Evolutionary conservation across 2,329 filamentous ascomycete genomes (phyloP).

Genomic region (Claviceps arundinis): DNA sequence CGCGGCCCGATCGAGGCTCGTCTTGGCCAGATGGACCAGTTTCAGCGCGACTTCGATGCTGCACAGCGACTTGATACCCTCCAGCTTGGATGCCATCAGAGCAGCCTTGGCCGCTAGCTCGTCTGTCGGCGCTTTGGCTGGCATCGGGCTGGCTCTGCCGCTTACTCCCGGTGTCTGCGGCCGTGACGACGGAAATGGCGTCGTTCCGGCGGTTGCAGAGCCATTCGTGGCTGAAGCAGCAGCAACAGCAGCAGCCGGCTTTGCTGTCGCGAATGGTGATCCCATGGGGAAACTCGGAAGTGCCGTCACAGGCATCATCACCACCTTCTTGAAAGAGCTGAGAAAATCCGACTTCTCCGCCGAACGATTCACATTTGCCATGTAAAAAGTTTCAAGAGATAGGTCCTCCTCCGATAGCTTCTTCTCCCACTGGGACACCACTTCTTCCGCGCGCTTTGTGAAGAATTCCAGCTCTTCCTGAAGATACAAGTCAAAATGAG

Average conservation of each 20-base stretch:
- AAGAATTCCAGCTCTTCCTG: conserved; percentile 86
- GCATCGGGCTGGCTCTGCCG: conserved; percentile 28
- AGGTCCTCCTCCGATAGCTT: conserved; percentile 85
- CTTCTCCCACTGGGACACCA: conserved; percentile 81
- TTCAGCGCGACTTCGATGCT: conserved; percentile 90
- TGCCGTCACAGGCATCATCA: conserved; percentile 96
- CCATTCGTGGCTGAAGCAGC: conserved; percentile 12
- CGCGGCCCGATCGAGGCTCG: conserved; percentile 72
- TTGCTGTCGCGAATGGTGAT: conserved; percentile 41
- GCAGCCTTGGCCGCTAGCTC: conserved; percentile 96
- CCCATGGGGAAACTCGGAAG: conserved; percentile 54
- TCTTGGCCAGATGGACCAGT: conserved; percentile 78
- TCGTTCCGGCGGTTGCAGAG: conserved; percentile 10
- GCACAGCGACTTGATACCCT: conserved; percentile 89
- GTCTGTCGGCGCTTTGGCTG: conserved; percentile 61
- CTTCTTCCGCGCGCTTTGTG: conserved; percentile 57
- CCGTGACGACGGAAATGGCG: conserved; percentile 29
- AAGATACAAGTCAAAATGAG: conserved; percentile 85
- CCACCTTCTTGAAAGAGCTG: conserved; percentile 93
- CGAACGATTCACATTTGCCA: conserved; percentile 88
- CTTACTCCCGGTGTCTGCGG: conserved; percentile 35
- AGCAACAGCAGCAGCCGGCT: conserved; percentile 12
- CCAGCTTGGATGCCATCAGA: conserved; percentile 85
- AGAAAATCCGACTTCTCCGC: conserved; percentile 95
- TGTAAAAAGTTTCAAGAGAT: conserved; percentile 82